Percentiles rank a stretch among this genome's conserved stretches.
These are phyloP conservation scores for Aspergillus niger DNA, from an alignment of 2,329 filamentous ascomycete genomes.

Conservation along the genomic window DNA sequence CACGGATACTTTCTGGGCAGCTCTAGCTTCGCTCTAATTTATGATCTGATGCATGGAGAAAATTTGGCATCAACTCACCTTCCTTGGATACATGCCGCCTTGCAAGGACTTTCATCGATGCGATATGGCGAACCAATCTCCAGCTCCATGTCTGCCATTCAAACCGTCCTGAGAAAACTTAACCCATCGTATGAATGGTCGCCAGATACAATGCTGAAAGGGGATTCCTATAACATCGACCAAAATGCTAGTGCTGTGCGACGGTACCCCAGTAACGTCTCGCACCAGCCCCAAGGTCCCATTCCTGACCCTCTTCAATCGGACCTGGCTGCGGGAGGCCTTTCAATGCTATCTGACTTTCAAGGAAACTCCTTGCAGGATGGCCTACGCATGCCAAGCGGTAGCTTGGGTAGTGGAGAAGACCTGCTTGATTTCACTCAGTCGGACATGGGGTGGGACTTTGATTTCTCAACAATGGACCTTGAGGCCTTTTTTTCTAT, in stretches of 20 bases:
- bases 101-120: conserved; percentile 44
- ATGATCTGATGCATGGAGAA: conserved; percentile 47
- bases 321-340: neutral
- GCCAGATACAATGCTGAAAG: neutral
- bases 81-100: conserved; percentile 45
- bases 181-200: conserved; percentile 34
- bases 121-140: conserved; percentile 30
- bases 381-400: conserved; percentile 24
- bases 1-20: conserved; percentile 49
- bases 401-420: conserved; percentile 30
- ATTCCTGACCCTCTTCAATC: neutral
- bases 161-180: conserved; percentile 36
- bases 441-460: conserved; percentile 43
- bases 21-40: conserved; percentile 45
- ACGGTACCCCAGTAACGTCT: neutral
- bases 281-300: neutral
- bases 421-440: conserved; percentile 41
- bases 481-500: conserved; percentile 42
- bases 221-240: neutral
- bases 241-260: neutral
- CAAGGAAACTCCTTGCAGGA: conserved; percentile 26
- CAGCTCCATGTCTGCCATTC: conserved; percentile 34
- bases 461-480: conserved; percentile 46
- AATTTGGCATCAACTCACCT: conserved; percentile 41
- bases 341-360: conserved; percentile 21